Base-by-base conservation (phyloP, 192 early-diverging fungal species). In the Globomyces pollinis-pini region DNA sequence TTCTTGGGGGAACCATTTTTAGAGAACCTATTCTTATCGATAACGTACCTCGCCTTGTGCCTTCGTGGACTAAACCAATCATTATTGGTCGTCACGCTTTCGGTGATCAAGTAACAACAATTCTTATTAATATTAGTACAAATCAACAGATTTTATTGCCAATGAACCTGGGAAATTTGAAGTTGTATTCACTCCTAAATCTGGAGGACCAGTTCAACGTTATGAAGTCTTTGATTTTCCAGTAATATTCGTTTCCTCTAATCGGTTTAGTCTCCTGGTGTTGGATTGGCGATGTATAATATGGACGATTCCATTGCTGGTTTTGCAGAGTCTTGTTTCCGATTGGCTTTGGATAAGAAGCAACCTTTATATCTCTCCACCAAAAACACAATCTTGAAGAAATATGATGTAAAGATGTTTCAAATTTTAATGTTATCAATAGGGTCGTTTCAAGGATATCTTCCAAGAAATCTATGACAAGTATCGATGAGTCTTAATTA, bases 401-500 rank as follows among this genome's bases (percentile, higher is more conserved):
- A 77, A 36, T 98, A 98, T 77, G 95, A 98, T 62, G 95, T 91
- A 32, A 84, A n/a, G n/a, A n/a, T n/a, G n/a, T n/a, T n/a, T n/a
- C n/a, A n/a, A n/a, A n/a, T n/a, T n/a, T n/a, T n/a, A n/a, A n/a
- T n/a, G n/a, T n/a, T n/a, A n/a, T n/a, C n/a, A n/a, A n/a, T n/a
- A n/a, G n/a, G n/a, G n/a, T n/a, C n/a, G 90, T 66, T 98, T 94
- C 87, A 94, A 98, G 82, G 91, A 96, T 74, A 96, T 98, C 67
- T 98, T 98, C 71, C 71, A 86, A 36, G 81, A 81, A 57, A 83
- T 96, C 54, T 98, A 94, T 74, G 87, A 91, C 31, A 65, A 75
- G n/a, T n/a, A n/a, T n/a, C n/a, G n/a, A n/a, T n/a, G n/a, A n/a
- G n/a, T n/a, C n/a, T n/a, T n/a, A n/a, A n/a, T n/a, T n/a, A n/a